These are phyloP conservation scores for Scheffersomyces amazonensis DNA, from an alignment of 805 yeast genomes.

Conservation along the genomic window DNA sequence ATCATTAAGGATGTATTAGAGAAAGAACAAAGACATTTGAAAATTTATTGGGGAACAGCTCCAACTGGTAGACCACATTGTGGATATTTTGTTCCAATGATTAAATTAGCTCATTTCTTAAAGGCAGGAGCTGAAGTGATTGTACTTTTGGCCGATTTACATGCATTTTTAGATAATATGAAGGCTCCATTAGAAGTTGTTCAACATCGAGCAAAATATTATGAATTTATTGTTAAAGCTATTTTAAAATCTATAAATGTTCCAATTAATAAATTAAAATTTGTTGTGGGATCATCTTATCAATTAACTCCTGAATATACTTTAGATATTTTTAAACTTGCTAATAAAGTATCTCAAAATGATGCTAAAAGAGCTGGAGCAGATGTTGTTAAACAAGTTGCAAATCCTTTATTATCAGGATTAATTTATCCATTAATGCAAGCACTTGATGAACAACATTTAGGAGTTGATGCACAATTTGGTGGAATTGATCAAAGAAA, in stretches of 20 bases:
- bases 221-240: conserved; percentile 79
- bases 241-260: conserved; percentile 84
- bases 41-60: conserved; percentile 98
- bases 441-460: conserved; percentile 91
- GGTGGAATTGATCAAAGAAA: conserved; percentile 99
- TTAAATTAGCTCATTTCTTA: conserved; percentile 89
- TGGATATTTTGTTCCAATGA: conserved; percentile 98
- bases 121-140: conserved; percentile 95
- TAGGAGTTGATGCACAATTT: conserved; percentile 88
- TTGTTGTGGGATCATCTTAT: conserved; percentile 87
- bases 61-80: conserved; percentile 99
- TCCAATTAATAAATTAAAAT: conserved; percentile 83
- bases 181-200: conserved; percentile 96
- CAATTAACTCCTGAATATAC: conserved; percentile 78
- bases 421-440: conserved; percentile 98
- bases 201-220: conserved; percentile 82
- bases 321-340: conserved; percentile 81
- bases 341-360: conserved; percentile 85
- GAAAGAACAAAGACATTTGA: conserved; percentile 76
- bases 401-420: conserved; percentile 89
- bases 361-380: conserved; percentile 99
- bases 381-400: conserved; percentile 96
- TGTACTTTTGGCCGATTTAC: conserved; percentile 90
- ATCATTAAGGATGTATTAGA: conserved; percentile 83
- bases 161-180: conserved; percentile 97